Evolutionary conservation across 2,329 filamentous ascomycete genomes (phyloP), one percentile per base, ranked within the genome.

Genomic region (Fusarium tuaranense): DNA sequence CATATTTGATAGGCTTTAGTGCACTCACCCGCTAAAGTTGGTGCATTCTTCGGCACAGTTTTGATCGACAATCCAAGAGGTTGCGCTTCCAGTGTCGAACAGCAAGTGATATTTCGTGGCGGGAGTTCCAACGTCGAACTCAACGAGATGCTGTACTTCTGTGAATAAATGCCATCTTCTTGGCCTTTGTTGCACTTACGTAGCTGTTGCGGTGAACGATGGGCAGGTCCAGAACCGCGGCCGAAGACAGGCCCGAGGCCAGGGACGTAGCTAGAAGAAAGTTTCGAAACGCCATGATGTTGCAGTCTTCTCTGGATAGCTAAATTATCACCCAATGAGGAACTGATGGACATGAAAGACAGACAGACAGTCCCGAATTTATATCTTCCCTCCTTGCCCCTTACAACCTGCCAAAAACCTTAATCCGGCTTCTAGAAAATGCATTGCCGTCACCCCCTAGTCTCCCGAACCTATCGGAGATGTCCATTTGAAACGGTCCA

Each of bases 1-100:
- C 14, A 6, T 8, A 10, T 9, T 22, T 20, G 6, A 18, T 22
- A 7, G 25, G 3, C 6, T 1, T 61, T 4, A 41, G 8, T 81
- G 60, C 44, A 68, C 30, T 20, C 6, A 30, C 57, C 57, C 25
- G 22, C 57, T 60, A 30, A 60, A 60, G 68, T 83, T 81, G 12
- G 67, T 53, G 70, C 82, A 83, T 8, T 69, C 69, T 18, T 69
- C 63, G 14, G 76, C 76, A 70, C 78, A 82, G 18, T 36, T 69
- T 30, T 53, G 60, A 48, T 80, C 80, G 32, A 81, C 74, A 4
- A 81, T 76, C 82, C 82, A 84, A 4, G 82, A 75, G 2, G 82
- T 80, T 7, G 82, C 65, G 69, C 80, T 83, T 60, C 82, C 82
- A 0, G 81, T 83, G 69, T 83, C 82, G 66, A 83, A 83, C 16